Conservation (phyloP, 441 rosid species). For the Aleurites moluccanus region DNA sequence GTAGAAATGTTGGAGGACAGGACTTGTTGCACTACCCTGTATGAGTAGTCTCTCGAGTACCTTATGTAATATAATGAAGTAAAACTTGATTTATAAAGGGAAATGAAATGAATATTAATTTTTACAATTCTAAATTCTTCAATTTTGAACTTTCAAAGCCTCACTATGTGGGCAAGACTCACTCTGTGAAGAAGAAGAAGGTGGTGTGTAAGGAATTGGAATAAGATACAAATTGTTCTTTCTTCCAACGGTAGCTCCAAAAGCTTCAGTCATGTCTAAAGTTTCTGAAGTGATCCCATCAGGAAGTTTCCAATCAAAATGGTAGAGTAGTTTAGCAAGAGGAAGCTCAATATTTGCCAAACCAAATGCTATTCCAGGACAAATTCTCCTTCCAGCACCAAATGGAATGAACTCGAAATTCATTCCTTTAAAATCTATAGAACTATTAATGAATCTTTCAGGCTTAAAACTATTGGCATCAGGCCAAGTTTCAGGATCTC, state of each 20-base stretch:
- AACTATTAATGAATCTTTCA: slow-evolving; percentile 35
- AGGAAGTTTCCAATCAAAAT: slow-evolving; percentile 50
- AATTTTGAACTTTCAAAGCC: slow-evolving; percentile 6
- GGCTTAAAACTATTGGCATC: slow-evolving; percentile 40
- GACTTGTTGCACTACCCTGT: too few relatives aligned
- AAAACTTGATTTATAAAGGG: background rate
- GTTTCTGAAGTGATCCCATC: slow-evolving; percentile 42
- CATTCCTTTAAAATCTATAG: slow-evolving; percentile 48
- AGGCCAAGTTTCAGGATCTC: slow-evolving; percentile 47
- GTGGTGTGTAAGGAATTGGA: slow-evolving; percentile 36
- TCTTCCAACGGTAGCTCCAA: slow-evolving; percentile 61
- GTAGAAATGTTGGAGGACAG: background rate
- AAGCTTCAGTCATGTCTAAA: slow-evolving; percentile 67
- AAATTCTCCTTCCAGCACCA: slow-evolving; percentile 58
- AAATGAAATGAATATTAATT: too few relatives aligned
- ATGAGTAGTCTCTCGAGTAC: background rate
- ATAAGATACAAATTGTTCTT: slow-evolving; percentile 55
- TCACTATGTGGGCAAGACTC: background rate
- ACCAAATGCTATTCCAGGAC: slow-evolving; percentile 59
- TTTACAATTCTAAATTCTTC: background rate
- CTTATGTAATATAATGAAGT: too few relatives aligned
- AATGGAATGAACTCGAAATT: slow-evolving; percentile 53
- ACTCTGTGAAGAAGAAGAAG: too few relatives aligned
- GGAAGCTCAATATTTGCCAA: slow-evolving; percentile 48
- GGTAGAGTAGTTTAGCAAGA: slow-evolving; percentile 48